phyloP scores from a whole-genome alignment of 257 asterid species.

The Lantana camara region DNA sequence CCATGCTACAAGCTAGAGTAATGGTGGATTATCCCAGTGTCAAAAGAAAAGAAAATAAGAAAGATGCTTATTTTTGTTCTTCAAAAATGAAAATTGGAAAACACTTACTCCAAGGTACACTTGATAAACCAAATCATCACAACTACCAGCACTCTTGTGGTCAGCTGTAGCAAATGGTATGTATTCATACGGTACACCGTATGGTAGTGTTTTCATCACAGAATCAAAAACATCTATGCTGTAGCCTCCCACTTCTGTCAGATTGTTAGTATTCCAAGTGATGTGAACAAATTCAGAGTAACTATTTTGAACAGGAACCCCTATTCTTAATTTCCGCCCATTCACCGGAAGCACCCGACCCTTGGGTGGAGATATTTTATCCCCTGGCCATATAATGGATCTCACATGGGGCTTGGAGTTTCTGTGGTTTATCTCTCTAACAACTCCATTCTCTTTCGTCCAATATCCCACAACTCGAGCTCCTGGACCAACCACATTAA shows the following conservation, averaged over 20 bases:
- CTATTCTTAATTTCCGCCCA: constrained; percentile 44
- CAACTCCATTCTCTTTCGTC: constrained; percentile 49
- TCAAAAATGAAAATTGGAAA: not conserved
- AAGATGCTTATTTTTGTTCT: too few relatives aligned
- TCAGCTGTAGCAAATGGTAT: constrained; percentile 33
- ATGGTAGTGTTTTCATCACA: constrained; percentile 33
- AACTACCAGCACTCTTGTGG: constrained; percentile 14
- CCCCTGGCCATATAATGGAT: constrained; percentile 68
- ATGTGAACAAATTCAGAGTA: constrained; percentile 48
- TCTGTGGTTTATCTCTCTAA: constrained; percentile 18
- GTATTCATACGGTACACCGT: constrained; percentile 36
- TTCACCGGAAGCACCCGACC: constrained; percentile 52
- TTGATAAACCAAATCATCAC: constrained; percentile 28
- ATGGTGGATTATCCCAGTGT: too few relatives aligned
- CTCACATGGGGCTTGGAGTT: constrained; percentile 33
- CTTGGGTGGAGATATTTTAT: constrained; percentile 35
- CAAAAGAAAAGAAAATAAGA: too few relatives aligned
- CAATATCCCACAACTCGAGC: constrained; percentile 57
- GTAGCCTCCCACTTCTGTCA: constrained; percentile 29
- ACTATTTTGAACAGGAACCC: constrained; percentile 53
- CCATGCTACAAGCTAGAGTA: too few relatives aligned
- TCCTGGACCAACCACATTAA: constrained; percentile 47
- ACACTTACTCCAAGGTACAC: constrained; percentile 32
- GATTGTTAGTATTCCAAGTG: constrained; percentile 32
- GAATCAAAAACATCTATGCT: constrained; percentile 39